Evolutionary conservation across 2,329 filamentous ascomycete genomes (phyloP).

Genomic region (Hansfordia pulvinata): DNA sequence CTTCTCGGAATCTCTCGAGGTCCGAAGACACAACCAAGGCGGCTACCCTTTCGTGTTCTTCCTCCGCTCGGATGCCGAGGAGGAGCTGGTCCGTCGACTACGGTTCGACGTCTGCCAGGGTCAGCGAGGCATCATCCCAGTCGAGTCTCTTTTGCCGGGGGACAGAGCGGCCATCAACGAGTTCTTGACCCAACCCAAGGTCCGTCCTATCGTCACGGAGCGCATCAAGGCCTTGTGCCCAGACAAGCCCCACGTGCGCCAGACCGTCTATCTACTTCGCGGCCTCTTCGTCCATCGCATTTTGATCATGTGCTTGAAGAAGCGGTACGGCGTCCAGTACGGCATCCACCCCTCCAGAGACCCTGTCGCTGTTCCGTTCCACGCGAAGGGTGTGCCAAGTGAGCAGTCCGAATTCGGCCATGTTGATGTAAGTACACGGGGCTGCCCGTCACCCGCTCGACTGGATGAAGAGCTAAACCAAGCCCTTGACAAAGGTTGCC

Average conservation of each 20-base stretch:
- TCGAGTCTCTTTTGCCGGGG: conserved; percentile 15
- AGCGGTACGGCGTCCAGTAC: conserved; percentile 55
- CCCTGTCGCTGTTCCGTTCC: conserved; percentile 53
- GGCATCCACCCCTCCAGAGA: conserved; percentile 38
- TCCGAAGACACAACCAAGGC: conserved; percentile 20
- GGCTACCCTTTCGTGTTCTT: conserved; percentile 46
- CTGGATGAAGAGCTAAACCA: not conserved
- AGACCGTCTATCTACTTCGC: conserved; percentile 39
- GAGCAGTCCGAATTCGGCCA: conserved; percentile 54
- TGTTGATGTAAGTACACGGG: conserved; percentile 29
- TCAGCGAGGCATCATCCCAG: conserved; percentile 14
- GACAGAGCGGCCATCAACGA: conserved; percentile 12
- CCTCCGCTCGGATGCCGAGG: conserved; percentile 30
- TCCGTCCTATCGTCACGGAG: conserved; percentile 9
- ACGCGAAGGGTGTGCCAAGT: conserved; percentile 50
- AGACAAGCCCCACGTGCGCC: conserved; percentile 16
- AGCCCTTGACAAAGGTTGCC: conserved; percentile 32
- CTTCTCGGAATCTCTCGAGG: conserved; percentile 30
- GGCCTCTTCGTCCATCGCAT: conserved; percentile 50
- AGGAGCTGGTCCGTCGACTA: conserved; percentile 25
- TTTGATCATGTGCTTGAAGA: conserved; percentile 43
- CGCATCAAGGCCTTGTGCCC: conserved; percentile 15
- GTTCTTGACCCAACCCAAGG: conserved; percentile 14
- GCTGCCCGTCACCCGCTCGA: too few species aligned
- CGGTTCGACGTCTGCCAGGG: conserved; percentile 24